Conservation (phyloP, 495 filamentous ascomycete genomes). For the Hypoxylon cercidicola region DNA sequence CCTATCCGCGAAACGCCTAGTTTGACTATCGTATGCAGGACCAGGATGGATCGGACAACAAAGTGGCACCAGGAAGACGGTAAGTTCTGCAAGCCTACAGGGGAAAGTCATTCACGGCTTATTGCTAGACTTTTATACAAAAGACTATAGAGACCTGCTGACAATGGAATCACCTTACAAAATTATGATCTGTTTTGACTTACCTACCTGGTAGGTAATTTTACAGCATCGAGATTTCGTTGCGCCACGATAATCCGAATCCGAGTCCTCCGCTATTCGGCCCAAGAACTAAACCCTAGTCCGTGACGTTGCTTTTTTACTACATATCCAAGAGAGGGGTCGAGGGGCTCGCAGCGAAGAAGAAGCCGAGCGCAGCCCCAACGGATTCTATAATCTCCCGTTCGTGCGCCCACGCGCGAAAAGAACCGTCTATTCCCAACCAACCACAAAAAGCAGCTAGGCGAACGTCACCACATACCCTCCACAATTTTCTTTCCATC, state of each 20-base stretch:
- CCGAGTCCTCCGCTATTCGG: conserved; percentile 1
- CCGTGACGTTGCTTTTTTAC: conserved; percentile 2
- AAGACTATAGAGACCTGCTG: neutral
- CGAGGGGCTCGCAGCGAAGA: neutral
- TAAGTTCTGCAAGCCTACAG: conserved; percentile 3
- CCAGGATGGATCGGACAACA: neutral
- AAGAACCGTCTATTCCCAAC: conserved; percentile 7
- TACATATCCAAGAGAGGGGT: neutral
- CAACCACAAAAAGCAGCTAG: conserved; percentile 31
- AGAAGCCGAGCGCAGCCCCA: conserved; percentile 22
- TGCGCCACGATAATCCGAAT: neutral
- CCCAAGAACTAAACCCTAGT: conserved; percentile 4
- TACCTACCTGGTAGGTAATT: neutral
- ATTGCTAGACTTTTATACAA: neutral
- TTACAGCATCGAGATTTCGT: conserved; percentile 1
- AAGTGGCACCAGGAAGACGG: conserved; percentile 3
- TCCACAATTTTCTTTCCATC: conserved; percentile 13
- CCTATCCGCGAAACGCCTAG: conserved; percentile 1
- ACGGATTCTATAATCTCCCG: conserved; percentile 15
- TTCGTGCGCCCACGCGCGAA: conserved; percentile 10
- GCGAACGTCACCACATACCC: conserved; percentile 30
- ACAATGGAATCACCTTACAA: neutral
- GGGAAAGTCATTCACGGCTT: neutral
- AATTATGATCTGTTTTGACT: neutral
- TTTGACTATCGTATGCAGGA: conserved; percentile 4